Percentiles rank a stretch among this genome's conserved stretches.
phyloP scores from a whole-genome alignment of 148 eudicot genomes.

The Dysphania ambrosioides region DNA sequence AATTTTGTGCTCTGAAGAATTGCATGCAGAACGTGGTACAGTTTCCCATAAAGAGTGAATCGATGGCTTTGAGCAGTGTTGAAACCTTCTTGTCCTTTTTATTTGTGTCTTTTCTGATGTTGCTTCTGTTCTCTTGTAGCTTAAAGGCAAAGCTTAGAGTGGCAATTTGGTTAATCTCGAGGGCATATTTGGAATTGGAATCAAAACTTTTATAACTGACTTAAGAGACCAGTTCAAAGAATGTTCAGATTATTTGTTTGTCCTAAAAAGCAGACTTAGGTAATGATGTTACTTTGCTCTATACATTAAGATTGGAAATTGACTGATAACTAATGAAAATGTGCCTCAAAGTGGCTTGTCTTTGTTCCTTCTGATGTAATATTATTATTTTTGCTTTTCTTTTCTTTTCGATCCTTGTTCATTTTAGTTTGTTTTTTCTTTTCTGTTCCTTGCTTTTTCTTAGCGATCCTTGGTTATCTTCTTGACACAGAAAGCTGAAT shows the following conservation, averaged over 20 bases:
- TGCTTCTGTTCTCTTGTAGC: constrained; percentile 37
- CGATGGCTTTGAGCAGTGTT: constrained; percentile 1
- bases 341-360: not conserved
- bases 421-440: not conserved
- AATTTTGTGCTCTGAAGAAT: constrained; percentile 65
- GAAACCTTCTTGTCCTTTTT: not conserved
- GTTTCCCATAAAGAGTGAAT: constrained; percentile 7
- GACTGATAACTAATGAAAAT: not conserved
- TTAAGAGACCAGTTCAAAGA: constrained; percentile 10
- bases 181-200: constrained; percentile 18
- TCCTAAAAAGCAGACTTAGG: constrained; percentile 16
- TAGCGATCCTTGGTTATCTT: constrained; percentile 7
- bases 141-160: constrained; percentile 55
- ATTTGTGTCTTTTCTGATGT: constrained; percentile 13
- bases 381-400: not conserved
- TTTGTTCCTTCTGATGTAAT: not conserved
- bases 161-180: not conserved
- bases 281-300: constrained; percentile 13
- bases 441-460: not conserved
- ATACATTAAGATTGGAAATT: not conserved
- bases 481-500: not conserved
- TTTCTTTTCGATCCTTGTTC: not conserved
- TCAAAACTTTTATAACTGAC: not conserved
- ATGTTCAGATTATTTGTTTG: constrained; percentile 5
- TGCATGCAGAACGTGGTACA: constrained; percentile 91